Evolutionary conservation across 2,329 filamentous ascomycete species (phyloP).

Genomic region (Tolypocladium tundrense): DNA sequence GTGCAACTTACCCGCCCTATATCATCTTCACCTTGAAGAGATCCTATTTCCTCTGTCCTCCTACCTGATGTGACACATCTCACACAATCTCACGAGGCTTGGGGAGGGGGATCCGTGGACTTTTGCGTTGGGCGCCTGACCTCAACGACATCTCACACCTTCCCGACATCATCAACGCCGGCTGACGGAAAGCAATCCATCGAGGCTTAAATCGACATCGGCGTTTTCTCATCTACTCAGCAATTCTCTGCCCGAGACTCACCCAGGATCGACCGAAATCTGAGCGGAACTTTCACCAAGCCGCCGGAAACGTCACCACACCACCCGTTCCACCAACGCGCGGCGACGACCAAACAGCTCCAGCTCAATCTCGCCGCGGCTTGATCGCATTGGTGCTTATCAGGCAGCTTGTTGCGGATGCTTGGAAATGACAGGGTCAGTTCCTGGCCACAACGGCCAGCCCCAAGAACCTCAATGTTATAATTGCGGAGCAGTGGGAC

Average conservation of each 20-base stretch:
- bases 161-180: not conserved
- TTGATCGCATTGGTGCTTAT: not conserved
- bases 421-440: conserved; percentile 18
- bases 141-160: not conserved
- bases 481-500: conserved; percentile 40
- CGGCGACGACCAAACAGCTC: not conserved
- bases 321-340: not conserved
- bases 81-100: conserved; percentile 8
- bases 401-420: not conserved
- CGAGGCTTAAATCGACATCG: not conserved
- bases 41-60: not conserved
- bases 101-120: conserved; percentile 13
- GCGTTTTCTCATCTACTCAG: not conserved
- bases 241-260: not conserved
- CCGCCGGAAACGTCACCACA: not conserved
- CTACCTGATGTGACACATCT: conserved; percentile 10
- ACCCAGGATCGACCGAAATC: not conserved
- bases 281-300: not conserved
- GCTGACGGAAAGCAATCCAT: not conserved
- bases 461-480: conserved; percentile 35
- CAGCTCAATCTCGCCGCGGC: not conserved
- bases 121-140: not conserved
- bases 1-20: conserved; percentile 1
- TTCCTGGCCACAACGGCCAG: conserved; percentile 16
- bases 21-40: not conserved